Percentiles rank a stretch among this genome's conserved stretches.
Conservation (phyloP, 108 stramenopile species). For the Nitzschia sp. region DNA sequence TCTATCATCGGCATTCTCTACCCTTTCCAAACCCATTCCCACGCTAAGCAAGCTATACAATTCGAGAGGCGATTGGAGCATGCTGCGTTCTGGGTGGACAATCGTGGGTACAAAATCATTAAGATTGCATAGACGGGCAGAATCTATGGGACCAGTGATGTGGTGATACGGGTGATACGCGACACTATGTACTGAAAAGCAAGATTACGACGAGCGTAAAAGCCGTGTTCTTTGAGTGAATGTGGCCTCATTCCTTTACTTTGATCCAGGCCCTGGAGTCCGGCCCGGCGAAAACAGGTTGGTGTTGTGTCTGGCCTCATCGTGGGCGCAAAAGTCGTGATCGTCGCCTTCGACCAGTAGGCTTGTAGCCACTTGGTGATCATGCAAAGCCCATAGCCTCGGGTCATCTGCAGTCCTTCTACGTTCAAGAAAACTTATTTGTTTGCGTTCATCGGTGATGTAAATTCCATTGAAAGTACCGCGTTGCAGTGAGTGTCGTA, state of each 20-base stretch:
- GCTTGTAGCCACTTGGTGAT: constrained; percentile 8
- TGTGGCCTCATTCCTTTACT: neutral
- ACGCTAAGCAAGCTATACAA: too few species aligned
- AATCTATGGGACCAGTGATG: too few species aligned
- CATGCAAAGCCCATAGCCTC: constrained; percentile 1
- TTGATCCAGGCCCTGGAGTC: neutral
- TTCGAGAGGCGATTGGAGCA: too few species aligned
- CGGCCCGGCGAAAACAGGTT: neutral
- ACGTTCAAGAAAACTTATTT: constrained; percentile 46
- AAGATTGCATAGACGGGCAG: too few species aligned
- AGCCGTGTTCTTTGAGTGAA: too few species aligned
- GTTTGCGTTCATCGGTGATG: constrained; percentile 46
- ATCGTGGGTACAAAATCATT: too few species aligned
- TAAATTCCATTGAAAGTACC: constrained; percentile 36
- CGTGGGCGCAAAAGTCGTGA: neutral
- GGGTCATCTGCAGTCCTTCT: constrained; percentile 30
- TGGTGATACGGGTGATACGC: too few species aligned
- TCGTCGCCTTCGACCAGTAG: neutral
- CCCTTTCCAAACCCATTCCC: too few species aligned
- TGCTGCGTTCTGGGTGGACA: too few species aligned
- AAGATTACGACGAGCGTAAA: too few species aligned
- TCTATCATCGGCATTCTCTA: too few species aligned
- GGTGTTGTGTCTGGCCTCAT: neutral
- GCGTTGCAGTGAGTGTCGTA: neutral
- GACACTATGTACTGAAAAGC: too few species aligned